Base-by-base conservation (phyloP, 148 eudicot genomes). In the Euryodendron excelsum region DNA sequence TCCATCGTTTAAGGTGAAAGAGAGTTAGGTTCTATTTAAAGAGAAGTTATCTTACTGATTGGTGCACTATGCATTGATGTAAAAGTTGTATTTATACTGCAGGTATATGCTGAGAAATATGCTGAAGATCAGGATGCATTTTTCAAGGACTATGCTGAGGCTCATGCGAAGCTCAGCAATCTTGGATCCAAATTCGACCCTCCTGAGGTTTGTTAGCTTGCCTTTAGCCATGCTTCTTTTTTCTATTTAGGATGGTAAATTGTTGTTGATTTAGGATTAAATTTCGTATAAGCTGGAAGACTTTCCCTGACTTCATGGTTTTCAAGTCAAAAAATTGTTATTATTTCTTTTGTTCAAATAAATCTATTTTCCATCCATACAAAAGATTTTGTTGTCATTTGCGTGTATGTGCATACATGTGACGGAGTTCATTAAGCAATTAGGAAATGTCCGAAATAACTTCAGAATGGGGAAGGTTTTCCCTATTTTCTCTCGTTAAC, bases 161-260 rank as follows among this genome's bases (percentile, higher is more conserved):
- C 99, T 59, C 99, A 96, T 85, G 99, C 98, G 80, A 96, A 91
- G 82, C 96, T 96, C 62, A 96, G 99, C 89, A 91, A 93, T 79
- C 88, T 84, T 56, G 99, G 99, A 84, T 97, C 98, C 82, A 96
- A 96, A 82, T 96, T 96, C 84, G 94, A 93, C 31, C 99, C 98
- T 63, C 84, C 98, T 68, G 91, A 93, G 98, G 99, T 93, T 74
- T 82, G 87, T 84, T 48, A 47, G 50, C 60, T 4, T n/a, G n/a
- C n/a, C n/a, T n/a, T 48, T 47, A 27, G n/a, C 68, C 25, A 11
- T 62, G 36, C 76, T 36, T 2, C 10, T 44, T 21, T 23, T 71
- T 70, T 70, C 44, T 18, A 47, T 18, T 52, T 69, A 27, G 50
- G 69, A 77, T 68, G 31, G 5, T 64, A 39, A n/a, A 27, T 45